Evolutionary conservation across 2,329 filamentous ascomycete species (phyloP), one percentile per base, ranked within the genome.

Genomic region (Lachnellula hyalina): DNA sequence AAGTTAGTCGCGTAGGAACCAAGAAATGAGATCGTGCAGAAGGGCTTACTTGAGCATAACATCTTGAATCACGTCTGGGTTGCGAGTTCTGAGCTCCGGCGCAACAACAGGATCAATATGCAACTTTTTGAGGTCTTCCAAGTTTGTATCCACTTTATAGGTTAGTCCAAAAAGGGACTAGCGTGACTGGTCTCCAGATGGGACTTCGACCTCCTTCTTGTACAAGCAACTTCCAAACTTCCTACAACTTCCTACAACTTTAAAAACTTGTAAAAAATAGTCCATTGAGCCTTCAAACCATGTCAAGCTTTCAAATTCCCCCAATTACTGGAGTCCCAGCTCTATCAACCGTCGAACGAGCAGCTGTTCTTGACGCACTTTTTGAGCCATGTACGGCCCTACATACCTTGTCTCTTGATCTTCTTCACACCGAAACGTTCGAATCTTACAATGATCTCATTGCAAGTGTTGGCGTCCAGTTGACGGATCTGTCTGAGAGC

Each of bases 351-450:
- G 65, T 75, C 28, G 73, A 79, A 19, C 79, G 87, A 53, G 77
- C 76, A 38, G 67, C 72, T 4, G 75, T 85, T 49, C 81, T 96
- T 48, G 89, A 95, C 72, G 78, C 85, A 3, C 84, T 96, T 56
- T 96, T 96, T 72, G 92, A 96, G 70, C 89, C 89, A 15, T 91
- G 86, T 52, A 75, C 80, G 0, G 81, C 85, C 49, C 82, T 96
- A 1, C 90, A 93, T 70, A 76, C 79, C 12, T 77, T 94, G 14
- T 82, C 88, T 15, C 69, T 89, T 5, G 87, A 88, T 2, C 73
- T 86, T 2, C 75, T 95, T n/a, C 76, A 75, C 41, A 74, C 75
- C 45, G 72, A 78, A 47, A 70, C 75, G 1, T 92, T 90, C 70
- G 64, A 74, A 1, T 85, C 83, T 25, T 96, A 96, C 71, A 60